Evolutionary conservation across 768 basidiomycete species (phyloP), one percentile per base, ranked within the genome.

Genomic region (Mycena latifolia): DNA sequence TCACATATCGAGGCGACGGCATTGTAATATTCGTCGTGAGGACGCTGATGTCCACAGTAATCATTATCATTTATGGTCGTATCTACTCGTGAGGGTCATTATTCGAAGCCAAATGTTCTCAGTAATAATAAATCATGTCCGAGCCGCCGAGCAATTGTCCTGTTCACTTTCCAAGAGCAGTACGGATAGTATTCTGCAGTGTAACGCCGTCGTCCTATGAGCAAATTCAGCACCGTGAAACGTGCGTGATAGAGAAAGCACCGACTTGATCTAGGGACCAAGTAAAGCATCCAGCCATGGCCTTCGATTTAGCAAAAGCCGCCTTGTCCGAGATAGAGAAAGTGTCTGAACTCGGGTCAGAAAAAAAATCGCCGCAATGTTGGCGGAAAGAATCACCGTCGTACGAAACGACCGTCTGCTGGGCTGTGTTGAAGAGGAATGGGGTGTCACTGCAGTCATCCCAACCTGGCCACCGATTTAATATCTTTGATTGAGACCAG

Each of bases 401-500:
- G 74, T 90, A 93, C 0, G 88, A 89, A 62, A 92, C 84, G 55
- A 92, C 86, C 20, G 85, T 86, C 29, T 75, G 74, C 55, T 79
- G 79, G 9, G 77, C 67, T 10, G 76, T 77, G 62, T 85, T 79
- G 75, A 76, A 87, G 18, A 86, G 69, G 73, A 79, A 87, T 80
- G 90, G 91, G 31, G 91, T 92, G 69, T 86, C 85, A 39, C 88
- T 89, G 76, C 90, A 92, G 51, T 84, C 74, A 72, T 93, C 91
- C 90, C 91, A 92, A 15, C 72, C 88, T 86, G 37, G 31, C 22
- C 24, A 46, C 20, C 39, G 25, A n/a, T n/a, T 31, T 25, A 52
- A 50, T 14, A 65, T 55, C 31, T 8, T 46, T 22, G 7, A 15
- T n/a, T n/a, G 5, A 35, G 11, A 22, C n/a, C 4, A 20, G 11